These are phyloP conservation scores for Barnettozyma californica DNA, from an alignment of 805 yeast species.

Conservation along the genomic window DNA sequence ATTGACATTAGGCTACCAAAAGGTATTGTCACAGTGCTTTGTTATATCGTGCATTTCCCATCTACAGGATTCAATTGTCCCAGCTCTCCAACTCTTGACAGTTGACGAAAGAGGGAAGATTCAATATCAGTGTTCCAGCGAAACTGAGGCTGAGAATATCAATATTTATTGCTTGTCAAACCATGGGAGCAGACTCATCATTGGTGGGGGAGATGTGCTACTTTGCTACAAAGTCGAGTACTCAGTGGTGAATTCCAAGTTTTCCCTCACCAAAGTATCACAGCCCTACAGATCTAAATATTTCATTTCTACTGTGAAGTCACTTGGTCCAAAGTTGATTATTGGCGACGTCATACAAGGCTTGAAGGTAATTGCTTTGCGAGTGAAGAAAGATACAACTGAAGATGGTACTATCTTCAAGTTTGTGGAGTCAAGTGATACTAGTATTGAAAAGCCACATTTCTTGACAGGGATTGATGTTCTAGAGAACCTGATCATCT, in stretches of 20 bases:
- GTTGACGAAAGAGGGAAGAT: constrained; percentile 31
- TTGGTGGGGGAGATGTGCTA: constrained; percentile 29
- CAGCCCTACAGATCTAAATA: constrained; percentile 13
- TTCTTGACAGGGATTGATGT: constrained; percentile 17
- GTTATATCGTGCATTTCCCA: constrained; percentile 31
- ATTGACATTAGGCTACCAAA: constrained; percentile 28
- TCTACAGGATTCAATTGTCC: constrained; percentile 25
- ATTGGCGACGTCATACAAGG: constrained; percentile 19
- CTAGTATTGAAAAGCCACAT: constrained; percentile 5
- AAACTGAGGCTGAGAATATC: constrained; percentile 12
- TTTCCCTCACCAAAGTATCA: constrained; percentile 24
- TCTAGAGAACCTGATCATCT: constrained; percentile 7
- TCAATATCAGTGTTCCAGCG: constrained; percentile 22
- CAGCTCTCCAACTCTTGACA: constrained; percentile 30
- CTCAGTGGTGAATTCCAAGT: constrained; percentile 30
- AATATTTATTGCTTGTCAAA: constrained; percentile 24
- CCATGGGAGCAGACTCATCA: constrained; percentile 25
- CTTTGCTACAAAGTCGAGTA: constrained; percentile 30
- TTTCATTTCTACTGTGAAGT: constrained; percentile 13
- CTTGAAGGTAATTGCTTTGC: constrained; percentile 9
- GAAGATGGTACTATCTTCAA: constrained; percentile 15
- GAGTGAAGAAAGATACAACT: constrained; percentile 6
- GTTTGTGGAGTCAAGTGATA: constrained; percentile 6
- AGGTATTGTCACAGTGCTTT: constrained; percentile 32
- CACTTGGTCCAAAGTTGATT: constrained; percentile 18